A percentile compares a stretch with the other conserved stretches of the same genome.
Evolutionary conservation across 192 early-diverging fungal genomes (phyloP).

Genomic region (Podila horticola): DNA sequence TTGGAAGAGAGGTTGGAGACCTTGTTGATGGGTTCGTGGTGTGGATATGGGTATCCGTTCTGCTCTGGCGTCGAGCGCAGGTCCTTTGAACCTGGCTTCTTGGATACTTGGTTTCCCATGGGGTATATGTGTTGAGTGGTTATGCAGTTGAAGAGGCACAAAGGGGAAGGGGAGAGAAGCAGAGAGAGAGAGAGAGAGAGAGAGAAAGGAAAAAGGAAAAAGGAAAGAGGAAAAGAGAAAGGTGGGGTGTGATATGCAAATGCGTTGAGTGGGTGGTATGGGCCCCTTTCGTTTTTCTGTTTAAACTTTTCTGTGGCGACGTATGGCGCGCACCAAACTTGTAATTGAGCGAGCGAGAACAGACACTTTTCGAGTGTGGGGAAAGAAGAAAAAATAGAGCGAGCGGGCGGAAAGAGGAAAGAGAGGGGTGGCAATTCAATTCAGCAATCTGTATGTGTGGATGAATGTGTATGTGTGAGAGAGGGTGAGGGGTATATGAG

Average conservation of each 20-base stretch:
- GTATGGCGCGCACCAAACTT: neutral
- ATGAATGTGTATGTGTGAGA: too few species aligned
- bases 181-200: neutral
- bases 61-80: neutral
- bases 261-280: neutral
- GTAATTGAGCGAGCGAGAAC: too few species aligned
- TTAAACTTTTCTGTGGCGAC: neutral
- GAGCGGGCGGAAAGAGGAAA: too few species aligned
- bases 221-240: constrained; percentile 1
- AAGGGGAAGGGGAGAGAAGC: neutral
- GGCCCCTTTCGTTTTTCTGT: neutral
- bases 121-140: neutral
- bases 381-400: too few species aligned
- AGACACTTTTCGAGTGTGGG: too few species aligned
- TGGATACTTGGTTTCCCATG: constrained; percentile 3
- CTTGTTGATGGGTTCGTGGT: neutral
- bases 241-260: neutral
- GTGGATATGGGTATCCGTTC: neutral
- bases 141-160: neutral
- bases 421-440: too few species aligned
- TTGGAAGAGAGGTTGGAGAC: neutral
- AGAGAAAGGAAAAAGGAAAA: constrained; percentile 1
- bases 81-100: neutral
- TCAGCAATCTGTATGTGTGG: too few species aligned
- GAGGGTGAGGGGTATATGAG: too few species aligned